These are phyloP conservation scores for Paecilomyces variotii DNA, from an alignment of 2,329 filamentous ascomycete species.

Conservation along the genomic window DNA sequence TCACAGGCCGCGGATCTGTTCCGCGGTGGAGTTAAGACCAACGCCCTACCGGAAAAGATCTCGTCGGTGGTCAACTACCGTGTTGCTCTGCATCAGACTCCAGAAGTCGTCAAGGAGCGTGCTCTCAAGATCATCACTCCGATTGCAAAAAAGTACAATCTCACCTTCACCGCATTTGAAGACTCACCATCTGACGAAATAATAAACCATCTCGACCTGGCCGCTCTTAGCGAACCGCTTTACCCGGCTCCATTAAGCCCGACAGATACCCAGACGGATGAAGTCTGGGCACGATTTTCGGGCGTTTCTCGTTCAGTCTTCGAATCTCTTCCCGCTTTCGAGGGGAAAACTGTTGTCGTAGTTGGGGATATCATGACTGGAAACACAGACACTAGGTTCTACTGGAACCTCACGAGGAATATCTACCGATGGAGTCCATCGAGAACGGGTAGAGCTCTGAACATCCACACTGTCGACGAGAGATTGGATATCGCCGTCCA, in stretches of 20 bases:
- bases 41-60: slow-evolving; percentile 50
- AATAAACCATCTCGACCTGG: slow-evolving; percentile 23
- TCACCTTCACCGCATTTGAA: slow-evolving; percentile 43
- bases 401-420: slow-evolving; percentile 45
- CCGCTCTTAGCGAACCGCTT: slow-evolving; percentile 20
- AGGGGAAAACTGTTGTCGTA: slow-evolving; percentile 32
- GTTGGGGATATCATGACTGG: slow-evolving; percentile 44
- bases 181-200: slow-evolving; percentile 8
- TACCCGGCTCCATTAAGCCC: slow-evolving; percentile 26
- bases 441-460: slow-evolving; percentile 35
- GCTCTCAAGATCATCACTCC: slow-evolving; percentile 40
- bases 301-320: slow-evolving; percentile 35
- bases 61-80: slow-evolving; percentile 49
- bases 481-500: slow-evolving; percentile 36
- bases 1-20: slow-evolving; percentile 50
- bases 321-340: slow-evolving; percentile 22
- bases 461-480: slow-evolving; percentile 47
- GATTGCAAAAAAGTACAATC: slow-evolving; percentile 41
- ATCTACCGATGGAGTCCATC: slow-evolving; percentile 47
- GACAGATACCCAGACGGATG: slow-evolving; percentile 20
- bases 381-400: slow-evolving; percentile 47
- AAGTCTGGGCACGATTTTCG: slow-evolving; percentile 29
- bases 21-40: slow-evolving; percentile 49
- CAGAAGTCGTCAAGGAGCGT: slow-evolving; percentile 39
- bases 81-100: slow-evolving; percentile 47